Conservation (phyloP, 2,329 filamentous ascomycete genomes). For the Penicillium sp. region DNA sequence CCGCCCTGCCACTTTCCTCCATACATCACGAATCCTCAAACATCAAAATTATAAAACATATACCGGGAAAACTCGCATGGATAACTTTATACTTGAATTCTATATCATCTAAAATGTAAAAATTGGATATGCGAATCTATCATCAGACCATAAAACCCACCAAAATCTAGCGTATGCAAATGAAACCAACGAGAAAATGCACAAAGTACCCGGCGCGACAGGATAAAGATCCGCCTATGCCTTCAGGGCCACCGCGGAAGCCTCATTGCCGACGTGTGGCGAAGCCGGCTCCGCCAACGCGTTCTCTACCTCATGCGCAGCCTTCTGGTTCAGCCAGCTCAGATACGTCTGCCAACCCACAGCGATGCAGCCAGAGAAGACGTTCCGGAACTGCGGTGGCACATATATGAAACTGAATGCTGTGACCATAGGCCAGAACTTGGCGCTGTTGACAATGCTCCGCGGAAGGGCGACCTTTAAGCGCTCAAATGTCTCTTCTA, state of each 20-base stretch:
- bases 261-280: constrained; percentile 19
- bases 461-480: constrained; percentile 76
- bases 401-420: constrained; percentile 88
- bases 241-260: constrained; percentile 22
- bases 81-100: not conserved
- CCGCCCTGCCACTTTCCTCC: not conserved
- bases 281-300: constrained; percentile 29
- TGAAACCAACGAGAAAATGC: not conserved
- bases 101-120: constrained; percentile 7
- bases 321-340: constrained; percentile 75
- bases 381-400: constrained; percentile 75
- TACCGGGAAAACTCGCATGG: not conserved
- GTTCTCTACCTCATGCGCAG: constrained; percentile 63
- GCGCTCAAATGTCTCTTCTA: constrained; percentile 69
- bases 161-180: constrained; percentile 7
- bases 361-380: constrained; percentile 79
- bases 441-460: constrained; percentile 78
- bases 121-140: constrained; percentile 18
- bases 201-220: not conserved
- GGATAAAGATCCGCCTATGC: constrained; percentile 15
- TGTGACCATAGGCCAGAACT: constrained; percentile 86
- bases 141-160: constrained; percentile 8
- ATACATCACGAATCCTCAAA: not conserved
- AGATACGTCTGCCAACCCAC: constrained; percentile 94
- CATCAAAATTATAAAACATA: not conserved